Percentiles rank a stretch among this genome's conserved stretches.
phyloP scores from a whole-genome alignment of 192 early-diverging fungal species.

The Chytriomyces confervae region DNA sequence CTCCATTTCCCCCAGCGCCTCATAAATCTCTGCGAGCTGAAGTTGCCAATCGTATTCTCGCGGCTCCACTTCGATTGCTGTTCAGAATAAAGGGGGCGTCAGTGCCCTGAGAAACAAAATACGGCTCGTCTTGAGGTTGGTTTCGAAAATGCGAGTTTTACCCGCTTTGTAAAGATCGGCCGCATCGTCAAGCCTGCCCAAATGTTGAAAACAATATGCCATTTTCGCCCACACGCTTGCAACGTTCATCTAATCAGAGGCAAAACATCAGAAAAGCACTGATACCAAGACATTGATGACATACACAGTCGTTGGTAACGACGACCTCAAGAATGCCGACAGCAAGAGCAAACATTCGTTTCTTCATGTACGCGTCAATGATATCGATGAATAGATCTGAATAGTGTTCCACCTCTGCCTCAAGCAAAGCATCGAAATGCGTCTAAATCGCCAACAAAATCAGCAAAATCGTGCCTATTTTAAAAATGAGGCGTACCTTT shows the following conservation, averaged over 20 bases:
- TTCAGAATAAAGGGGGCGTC: neutral
- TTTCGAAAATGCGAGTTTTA: neutral
- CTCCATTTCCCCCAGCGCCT: slow-evolving; percentile 68
- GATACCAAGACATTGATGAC: neutral
- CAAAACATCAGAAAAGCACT: neutral
- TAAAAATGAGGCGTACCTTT: slow-evolving; percentile 46
- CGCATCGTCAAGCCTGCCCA: slow-evolving; percentile 61
- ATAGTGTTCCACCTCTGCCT: slow-evolving; percentile 58
- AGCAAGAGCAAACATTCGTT: slow-evolving; percentile 66
- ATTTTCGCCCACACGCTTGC: slow-evolving; percentile 60
- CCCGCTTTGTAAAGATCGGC: slow-evolving; percentile 55
- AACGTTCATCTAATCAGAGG: slow-evolving; percentile 35
- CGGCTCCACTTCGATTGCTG: slow-evolving; percentile 65
- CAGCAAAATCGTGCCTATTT: neutral
- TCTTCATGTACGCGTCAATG: slow-evolving; percentile 73
- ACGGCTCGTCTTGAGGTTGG: neutral
- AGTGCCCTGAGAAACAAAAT: neutral
- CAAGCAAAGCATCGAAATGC: slow-evolving; percentile 71
- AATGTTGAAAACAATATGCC: slow-evolving; percentile 64
- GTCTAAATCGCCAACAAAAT: slow-evolving; percentile 44
- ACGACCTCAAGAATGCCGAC: slow-evolving; percentile 52
- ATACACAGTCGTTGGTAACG: slow-evolving; percentile 41
- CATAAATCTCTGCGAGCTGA: slow-evolving; percentile 73
- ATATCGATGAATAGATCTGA: slow-evolving; percentile 77
- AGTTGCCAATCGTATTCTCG: slow-evolving; percentile 69